Percentiles rank a stretch among this genome's conserved stretches.
phyloP scores from a whole-genome alignment of 129 eudicot species.

The Helichrysum umbraculigerum region DNA sequence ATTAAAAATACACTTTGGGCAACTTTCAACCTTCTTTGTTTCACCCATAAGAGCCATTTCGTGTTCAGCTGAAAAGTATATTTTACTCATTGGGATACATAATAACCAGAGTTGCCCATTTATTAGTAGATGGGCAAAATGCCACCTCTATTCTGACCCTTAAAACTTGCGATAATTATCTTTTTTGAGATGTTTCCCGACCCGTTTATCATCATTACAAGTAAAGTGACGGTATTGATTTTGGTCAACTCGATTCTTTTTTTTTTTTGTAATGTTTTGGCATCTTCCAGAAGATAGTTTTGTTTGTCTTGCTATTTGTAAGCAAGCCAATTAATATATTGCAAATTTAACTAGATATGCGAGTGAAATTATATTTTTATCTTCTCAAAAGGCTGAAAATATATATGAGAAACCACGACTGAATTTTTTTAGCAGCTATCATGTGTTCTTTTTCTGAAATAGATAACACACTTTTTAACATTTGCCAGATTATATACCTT shows the following conservation, averaged over 20 bases:
- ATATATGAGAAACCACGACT: not conserved
- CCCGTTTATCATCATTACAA: not conserved
- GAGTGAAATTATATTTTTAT: not conserved
- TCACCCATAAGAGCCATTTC: not conserved
- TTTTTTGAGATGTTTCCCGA: not conserved
- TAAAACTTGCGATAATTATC: not conserved
- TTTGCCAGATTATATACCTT: constrained; percentile 58
- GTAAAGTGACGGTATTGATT: not conserved
- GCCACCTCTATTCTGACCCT: not conserved
- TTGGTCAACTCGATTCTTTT: not conserved
- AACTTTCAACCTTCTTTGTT: not conserved
- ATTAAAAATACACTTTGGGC: not conserved
- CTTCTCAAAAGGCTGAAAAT: not conserved
- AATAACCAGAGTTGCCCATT: not conserved
- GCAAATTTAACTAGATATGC: not conserved
- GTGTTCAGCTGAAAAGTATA: not conserved
- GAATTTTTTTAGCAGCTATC: not conserved
- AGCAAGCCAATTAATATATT: too few relatives aligned
- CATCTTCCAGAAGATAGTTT: not conserved
- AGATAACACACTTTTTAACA: not conserved
- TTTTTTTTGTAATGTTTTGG: not conserved
- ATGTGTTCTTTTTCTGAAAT: not conserved
- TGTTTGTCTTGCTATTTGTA: not conserved
- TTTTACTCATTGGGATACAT: not conserved
- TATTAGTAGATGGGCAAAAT: not conserved